Evolutionary conservation across 2,329 filamentous ascomycete genomes (phyloP), one percentile per base, ranked within the genome.

Genomic region (Neodidymelliopsis sp.): DNA sequence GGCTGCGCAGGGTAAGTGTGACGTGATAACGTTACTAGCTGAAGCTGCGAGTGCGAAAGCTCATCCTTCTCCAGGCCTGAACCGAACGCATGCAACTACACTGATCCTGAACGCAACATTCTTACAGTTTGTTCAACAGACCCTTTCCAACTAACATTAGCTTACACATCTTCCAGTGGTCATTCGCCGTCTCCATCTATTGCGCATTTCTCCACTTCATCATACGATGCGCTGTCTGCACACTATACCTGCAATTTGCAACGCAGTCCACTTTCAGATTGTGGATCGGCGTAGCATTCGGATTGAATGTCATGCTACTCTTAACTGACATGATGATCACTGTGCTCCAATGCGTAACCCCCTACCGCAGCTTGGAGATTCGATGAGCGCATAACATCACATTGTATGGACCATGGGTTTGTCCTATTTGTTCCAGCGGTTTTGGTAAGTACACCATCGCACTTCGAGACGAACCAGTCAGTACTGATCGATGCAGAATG

Each of bases 291-390:
- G 9, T 53, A 10, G 50, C 40, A 4, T 30, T 45, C 9, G 45
- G 34, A 2, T 6, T 41, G 10, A 43, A 49, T 9, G 18, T 19
- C 4, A 44, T 30, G 20, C 7, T 49, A 12, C 35, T 53, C 16
- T 20, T 53, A 1, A 33, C 33, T 35, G 40, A 53, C 16, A 3
- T 37, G 15, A 11, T 48, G 5, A 15, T 53, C 8, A 41, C 38
- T 9, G 33, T 52, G 4, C 42, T 52, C 27, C 49, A 35, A 18
- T 52, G 49, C 27, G 29, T n/a, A 34, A 5, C 49, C 49, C 6
- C 12, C 42, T 4, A 23, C 31, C 23, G 49, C 49, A 23, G 28
- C 43, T 4, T 52, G 41, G 12, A 33, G 23, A 4, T 42, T 42
- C 3, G 1, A 25, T 8, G 20, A 41, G 12, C 42, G 37, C 6